Evolutionary conservation across 75 land plant species (phyloP).

Genomic region (Picea glauca): DNA sequence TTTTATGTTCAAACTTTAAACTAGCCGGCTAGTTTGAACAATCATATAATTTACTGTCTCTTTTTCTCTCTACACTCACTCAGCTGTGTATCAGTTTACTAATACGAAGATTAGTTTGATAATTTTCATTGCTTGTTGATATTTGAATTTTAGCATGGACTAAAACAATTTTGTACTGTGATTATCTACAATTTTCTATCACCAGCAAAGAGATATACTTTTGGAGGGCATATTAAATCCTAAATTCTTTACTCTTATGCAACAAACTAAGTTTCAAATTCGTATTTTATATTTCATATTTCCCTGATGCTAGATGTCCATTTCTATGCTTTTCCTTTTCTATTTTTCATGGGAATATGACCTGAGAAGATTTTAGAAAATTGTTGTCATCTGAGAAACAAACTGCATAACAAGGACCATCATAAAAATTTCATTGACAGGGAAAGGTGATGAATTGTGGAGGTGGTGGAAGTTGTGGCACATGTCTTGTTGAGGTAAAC

Average conservation of each 20-base stretch:
- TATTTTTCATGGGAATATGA: not conserved
- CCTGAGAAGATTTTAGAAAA: not conserved
- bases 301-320: conserved; percentile 6
- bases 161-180: not conserved
- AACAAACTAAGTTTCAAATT: not conserved
- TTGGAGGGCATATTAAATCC: not conserved
- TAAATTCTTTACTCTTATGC: not conserved
- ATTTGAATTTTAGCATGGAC: not conserved
- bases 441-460: conserved; percentile 99
- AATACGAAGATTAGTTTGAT: not conserved
- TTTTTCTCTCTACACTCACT: not conserved
- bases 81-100: not conserved
- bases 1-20: not conserved
- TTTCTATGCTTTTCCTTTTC: not conserved
- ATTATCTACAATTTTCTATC: not conserved
- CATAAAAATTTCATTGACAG: conserved; percentile 23
- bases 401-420: not conserved
- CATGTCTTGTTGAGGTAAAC: conserved; percentile 92
- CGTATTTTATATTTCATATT: not conserved
- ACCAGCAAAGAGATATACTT: not conserved
- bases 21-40: not conserved
- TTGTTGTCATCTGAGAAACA: no score
- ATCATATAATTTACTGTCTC: not conserved
- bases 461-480: conserved; percentile 98
- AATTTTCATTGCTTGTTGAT: not conserved